phyloP scores from a whole-genome alignment of 2,329 filamentous ascomycete genomes.

The Aspergillus proliferans region DNA sequence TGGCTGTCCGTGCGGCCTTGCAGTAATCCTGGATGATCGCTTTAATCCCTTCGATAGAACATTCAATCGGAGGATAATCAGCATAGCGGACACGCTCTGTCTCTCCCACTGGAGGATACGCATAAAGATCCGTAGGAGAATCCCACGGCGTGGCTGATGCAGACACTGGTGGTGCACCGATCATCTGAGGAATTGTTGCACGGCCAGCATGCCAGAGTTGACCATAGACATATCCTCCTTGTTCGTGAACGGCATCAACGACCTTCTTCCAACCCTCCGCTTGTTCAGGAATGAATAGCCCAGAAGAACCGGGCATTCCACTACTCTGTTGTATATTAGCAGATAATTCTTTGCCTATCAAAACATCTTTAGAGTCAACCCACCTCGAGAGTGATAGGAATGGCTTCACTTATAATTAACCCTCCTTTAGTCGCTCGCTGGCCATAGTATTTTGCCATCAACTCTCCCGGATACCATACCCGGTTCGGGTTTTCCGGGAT shows the following conservation, averaged over 20 bases:
- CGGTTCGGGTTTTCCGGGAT: constrained; percentile 44
- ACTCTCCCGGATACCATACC: constrained; percentile 44
- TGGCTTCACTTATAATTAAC: constrained; percentile 33
- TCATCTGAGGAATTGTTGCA: constrained; percentile 38
- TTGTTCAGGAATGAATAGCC: constrained; percentile 34
- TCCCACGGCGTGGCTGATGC: constrained; percentile 43
- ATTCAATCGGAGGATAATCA: constrained; percentile 38
- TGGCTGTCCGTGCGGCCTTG: constrained; percentile 43
- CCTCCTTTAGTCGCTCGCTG: constrained; percentile 34
- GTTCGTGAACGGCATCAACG: constrained; percentile 46
- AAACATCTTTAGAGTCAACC: constrained; percentile 19
- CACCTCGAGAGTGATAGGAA: constrained; percentile 36
- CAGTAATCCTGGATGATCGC: constrained; percentile 41
- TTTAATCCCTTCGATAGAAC: constrained; percentile 43
- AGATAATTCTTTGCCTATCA: not conserved
- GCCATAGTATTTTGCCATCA: constrained; percentile 35
- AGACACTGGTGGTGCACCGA: constrained; percentile 32
- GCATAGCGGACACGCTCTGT: constrained; percentile 32
- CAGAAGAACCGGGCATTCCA: constrained; percentile 32
- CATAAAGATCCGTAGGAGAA: constrained; percentile 38
- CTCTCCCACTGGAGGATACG: constrained; percentile 32
- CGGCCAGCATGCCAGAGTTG: constrained; percentile 44
- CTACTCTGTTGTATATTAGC: constrained; percentile 22
- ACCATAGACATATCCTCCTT: constrained; percentile 44
- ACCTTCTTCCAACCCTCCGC: constrained; percentile 47